Base-by-base conservation (phyloP, 176 grass and related monocot species). In the Guadua angustifolia region DNA sequence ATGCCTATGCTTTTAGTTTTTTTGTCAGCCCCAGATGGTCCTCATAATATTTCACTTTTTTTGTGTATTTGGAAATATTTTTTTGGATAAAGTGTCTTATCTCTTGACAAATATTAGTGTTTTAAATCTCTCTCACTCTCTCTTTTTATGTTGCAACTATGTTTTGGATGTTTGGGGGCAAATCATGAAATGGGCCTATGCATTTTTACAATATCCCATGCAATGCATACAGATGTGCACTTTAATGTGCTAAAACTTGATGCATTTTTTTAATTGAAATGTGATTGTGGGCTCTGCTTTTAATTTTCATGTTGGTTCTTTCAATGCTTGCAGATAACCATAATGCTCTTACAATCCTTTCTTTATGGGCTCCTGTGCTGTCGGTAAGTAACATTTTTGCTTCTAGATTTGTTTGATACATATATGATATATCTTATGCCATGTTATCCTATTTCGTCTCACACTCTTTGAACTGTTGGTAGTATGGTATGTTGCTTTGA, bases 311-410 rank as follows among this genome's bases (percentile, higher is more conserved):
- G 11, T 66, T 89, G 46, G 60, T 88, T 85, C 38, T 74, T 87
- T 12, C 22, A 57, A 83, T 90, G 64, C 42, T 80, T 89, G 80
- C 95, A 97, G 95, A 92, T 87, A 94, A 97, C 60, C 86, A 97
- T 91, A 97, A 97, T 79, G 95, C 95, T 50, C 11, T 97, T 49
- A 92, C 95, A 71, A 75, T 97, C 72, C 81, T 97, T 90, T 80
- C 21, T 77, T 91, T 97, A 80, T 97, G 95, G 95, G 92, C 95
- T 71, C 95, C 95, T 58, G 84, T 97, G 40, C 59, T 92, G 40
- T 83, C 88, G 42, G 95, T 97, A 89, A 97, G 95, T 90, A 83
- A 69, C 26, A 40, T 64, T 51, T 86, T 87, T 66, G 5, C 58
- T 80, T 82, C 32, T 83, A 69, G 55, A 40, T 77, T 56, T 9